Conservation (phyloP, 352 stramenopile species). For the Phytophthora melonis region DNA sequence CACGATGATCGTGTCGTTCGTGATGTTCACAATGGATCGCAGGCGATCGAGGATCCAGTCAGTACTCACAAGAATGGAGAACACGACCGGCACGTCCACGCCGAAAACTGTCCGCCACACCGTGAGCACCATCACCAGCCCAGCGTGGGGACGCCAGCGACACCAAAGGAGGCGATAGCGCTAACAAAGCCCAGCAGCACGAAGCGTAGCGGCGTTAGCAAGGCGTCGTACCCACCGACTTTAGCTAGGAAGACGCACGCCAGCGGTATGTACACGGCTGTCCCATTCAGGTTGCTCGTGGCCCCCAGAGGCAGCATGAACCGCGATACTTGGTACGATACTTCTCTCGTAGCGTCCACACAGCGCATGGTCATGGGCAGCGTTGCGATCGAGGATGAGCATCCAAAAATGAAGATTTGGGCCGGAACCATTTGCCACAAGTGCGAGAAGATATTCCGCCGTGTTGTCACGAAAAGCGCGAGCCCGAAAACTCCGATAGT, state of each 20-base stretch:
- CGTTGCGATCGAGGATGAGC: constrained; percentile 83
- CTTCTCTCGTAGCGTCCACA: constrained; percentile 70
- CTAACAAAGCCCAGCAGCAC: constrained; percentile 73
- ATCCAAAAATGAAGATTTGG: constrained; percentile 82
- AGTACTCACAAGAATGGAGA: constrained; percentile 72
- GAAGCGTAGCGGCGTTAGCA: constrained; percentile 68
- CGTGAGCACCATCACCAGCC: constrained; percentile 83
- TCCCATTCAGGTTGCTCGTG: constrained; percentile 80
- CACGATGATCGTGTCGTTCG: constrained; percentile 83
- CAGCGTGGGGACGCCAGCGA: constrained; percentile 76
- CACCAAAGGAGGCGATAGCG: constrained; percentile 73
- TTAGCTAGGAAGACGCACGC: constrained; percentile 82
- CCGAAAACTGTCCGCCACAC: constrained; percentile 80
- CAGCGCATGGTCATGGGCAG: constrained; percentile 83
- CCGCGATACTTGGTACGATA: constrained; percentile 64
- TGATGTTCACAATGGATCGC: constrained; percentile 81
- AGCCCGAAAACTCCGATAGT: constrained; percentile 64
- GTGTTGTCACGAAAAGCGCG: constrained; percentile 63
- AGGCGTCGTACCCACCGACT: constrained; percentile 55
- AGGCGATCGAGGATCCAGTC: constrained; percentile 84
- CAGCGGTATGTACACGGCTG: constrained; percentile 77
- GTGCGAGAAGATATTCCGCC: constrained; percentile 74
- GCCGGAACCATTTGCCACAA: constrained; percentile 74
- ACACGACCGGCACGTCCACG: constrained; percentile 61
- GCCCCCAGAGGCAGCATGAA: constrained; percentile 77